phyloP scores from a whole-genome alignment of 805 yeast genomes.

The Candida hungchunana region DNA sequence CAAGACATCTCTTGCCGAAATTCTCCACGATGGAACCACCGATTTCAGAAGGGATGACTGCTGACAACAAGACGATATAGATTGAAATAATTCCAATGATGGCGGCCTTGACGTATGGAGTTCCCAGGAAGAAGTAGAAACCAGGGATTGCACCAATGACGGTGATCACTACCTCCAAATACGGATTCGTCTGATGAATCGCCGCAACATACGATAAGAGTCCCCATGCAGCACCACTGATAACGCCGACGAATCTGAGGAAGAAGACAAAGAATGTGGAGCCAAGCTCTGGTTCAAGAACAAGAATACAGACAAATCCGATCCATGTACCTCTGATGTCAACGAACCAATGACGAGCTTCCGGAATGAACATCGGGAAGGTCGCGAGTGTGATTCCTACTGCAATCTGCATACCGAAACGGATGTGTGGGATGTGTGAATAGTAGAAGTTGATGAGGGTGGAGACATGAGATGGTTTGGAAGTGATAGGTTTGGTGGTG shows the following conservation, averaged over 20 bases:
- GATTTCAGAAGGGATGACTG: constrained; percentile 35
- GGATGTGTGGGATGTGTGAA: constrained; percentile 32
- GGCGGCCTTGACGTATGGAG: constrained; percentile 49
- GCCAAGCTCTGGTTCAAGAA: constrained; percentile 48
- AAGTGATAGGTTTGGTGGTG: neutral
- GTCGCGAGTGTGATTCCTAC: constrained; percentile 43
- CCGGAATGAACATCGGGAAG: constrained; percentile 48
- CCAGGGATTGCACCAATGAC: constrained; percentile 43
- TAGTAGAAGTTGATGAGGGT: constrained; percentile 9
- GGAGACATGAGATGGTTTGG: neutral
- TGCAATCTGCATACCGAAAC: constrained; percentile 43
- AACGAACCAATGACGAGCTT: constrained; percentile 44
- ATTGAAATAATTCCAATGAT: constrained; percentile 44
- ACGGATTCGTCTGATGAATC: constrained; percentile 34
- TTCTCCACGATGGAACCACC: constrained; percentile 39
- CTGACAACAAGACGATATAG: constrained; percentile 43
- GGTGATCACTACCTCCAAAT: constrained; percentile 39
- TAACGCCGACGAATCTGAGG: constrained; percentile 43
- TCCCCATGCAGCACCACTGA: constrained; percentile 47
- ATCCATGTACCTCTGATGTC: constrained; percentile 48
- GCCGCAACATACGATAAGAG: constrained; percentile 44
- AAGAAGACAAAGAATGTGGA: constrained; percentile 45
- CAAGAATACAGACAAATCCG: constrained; percentile 48
- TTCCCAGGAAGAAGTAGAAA: constrained; percentile 39
- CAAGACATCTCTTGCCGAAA: constrained; percentile 47